Evolutionary conservation across 2,329 filamentous ascomycete genomes (phyloP).

Genomic region (Fusarium sacchari): DNA sequence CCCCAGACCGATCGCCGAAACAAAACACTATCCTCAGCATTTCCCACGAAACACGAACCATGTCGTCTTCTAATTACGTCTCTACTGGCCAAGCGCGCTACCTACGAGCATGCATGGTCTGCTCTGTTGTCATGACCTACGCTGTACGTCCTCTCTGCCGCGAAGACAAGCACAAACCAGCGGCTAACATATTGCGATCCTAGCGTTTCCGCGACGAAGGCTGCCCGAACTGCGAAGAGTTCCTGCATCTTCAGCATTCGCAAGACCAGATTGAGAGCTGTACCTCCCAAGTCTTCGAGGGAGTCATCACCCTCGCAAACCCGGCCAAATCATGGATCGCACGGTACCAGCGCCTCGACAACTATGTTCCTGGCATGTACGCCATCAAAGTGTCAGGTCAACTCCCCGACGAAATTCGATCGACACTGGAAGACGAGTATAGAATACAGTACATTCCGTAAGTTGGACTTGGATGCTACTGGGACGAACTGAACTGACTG

Average conservation of each 20-base stretch:
- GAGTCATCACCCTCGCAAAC: conserved; percentile 84
- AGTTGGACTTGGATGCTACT: background rate
- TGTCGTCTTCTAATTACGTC: conserved; percentile 70
- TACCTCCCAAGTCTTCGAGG: conserved; percentile 96
- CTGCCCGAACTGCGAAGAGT: conserved; percentile 96
- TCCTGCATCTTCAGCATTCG: conserved; percentile 83
- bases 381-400: conserved; percentile 93
- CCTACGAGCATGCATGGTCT: conserved; percentile 98
- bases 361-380: conserved; percentile 89
- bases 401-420: conserved; percentile 72
- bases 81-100: conserved; percentile 81
- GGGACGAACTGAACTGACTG: conserved; percentile 11
- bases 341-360: conserved; percentile 93
- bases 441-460: conserved; percentile 74
- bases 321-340: conserved; percentile 92
- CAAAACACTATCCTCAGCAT: background rate
- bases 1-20: background rate
- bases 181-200: conserved; percentile 18
- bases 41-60: conserved; percentile 27
- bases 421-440: conserved; percentile 70
- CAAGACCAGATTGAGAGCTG: conserved; percentile 88
- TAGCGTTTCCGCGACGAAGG: conserved; percentile 87
- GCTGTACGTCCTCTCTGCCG: conserved; percentile 60
- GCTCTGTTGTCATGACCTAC: conserved; percentile 89
- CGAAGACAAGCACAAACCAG: background rate